Evolutionary conservation across 1,139 yeast species (phyloP), one percentile per base, ranked within the genome.

Genomic region (Yamadazyma kanchanaburiensis): DNA sequence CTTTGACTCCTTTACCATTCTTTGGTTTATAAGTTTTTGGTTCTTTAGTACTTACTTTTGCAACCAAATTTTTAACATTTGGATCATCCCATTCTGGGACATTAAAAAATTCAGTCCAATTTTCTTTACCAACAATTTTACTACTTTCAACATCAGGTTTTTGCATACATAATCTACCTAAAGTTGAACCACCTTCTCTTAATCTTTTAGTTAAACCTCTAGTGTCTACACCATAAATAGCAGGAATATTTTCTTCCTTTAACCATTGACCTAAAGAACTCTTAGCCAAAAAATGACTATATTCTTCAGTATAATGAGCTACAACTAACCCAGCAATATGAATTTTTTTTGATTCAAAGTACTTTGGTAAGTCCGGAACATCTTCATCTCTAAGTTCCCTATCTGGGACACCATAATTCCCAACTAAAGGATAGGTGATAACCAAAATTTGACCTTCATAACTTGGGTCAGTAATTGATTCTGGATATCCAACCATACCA

Each of bases 401-500:
- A 58, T 88, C 95, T 40, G 98, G 98, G 34, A 91, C 98, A 77
- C 99, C 99, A 60, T 94, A 94, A 70, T 94, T 94, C 59, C 99
- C 99, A 32, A 91, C 95, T 51, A 94, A 72, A 16, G 99, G 98
- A 60, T 80, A 89, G 36, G 99, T 94, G 60, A 94, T 84, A 40
- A 91, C 97, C 58, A 94, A 76, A 52, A 94, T 89, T 67, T 94
- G 99, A 43, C 98, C 98, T 55, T 86, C 94, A 60, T 94, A 94
- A 30, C 98, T 91, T 42, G 99, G 98, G 65, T 94, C 99, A 30
- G 98, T 89, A 58, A 94, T 77, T 38, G 97, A 82, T 64, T 94
- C 99, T 27, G 98, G 98, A 60, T 94, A 94, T 43, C 99, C 99
- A 48, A 91, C 98, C 98, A 94, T 94, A 70, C 98, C 98, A 42